Percentiles rank a stretch among this genome's conserved stretches.
Conservation (phyloP, 352 stramenopile genomes). For the Peronospora belbahrii region DNA sequence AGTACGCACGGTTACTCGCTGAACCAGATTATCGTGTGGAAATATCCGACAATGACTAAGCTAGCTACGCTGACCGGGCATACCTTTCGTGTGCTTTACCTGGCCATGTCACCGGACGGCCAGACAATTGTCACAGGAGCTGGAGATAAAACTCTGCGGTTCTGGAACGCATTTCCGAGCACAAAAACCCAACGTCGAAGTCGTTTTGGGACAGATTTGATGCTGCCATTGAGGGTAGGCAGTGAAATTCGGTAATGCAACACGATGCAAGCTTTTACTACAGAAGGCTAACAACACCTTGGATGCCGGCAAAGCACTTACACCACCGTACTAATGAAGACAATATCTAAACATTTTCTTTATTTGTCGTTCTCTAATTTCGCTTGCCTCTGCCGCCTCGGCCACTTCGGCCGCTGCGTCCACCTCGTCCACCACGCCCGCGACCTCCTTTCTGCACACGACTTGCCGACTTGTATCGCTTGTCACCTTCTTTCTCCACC, state of each 20-base stretch:
- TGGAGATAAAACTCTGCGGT: constrained; percentile 95
- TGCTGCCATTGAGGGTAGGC: constrained; percentile 47
- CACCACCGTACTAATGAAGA: constrained; percentile 8
- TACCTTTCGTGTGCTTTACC: constrained; percentile 93
- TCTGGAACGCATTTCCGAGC: constrained; percentile 96
- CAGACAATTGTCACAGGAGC: constrained; percentile 96
- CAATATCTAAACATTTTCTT: constrained; percentile 29
- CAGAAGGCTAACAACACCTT: constrained; percentile 5
- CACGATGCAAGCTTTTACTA: background rate
- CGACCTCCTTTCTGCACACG: constrained; percentile 41
- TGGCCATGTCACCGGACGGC: constrained; percentile 94
- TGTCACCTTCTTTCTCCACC: constrained; percentile 34
- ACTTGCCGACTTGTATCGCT: constrained; percentile 75
- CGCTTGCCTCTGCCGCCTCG: constrained; percentile 20
- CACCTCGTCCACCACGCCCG: constrained; percentile 20
- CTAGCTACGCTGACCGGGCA: constrained; percentile 94
- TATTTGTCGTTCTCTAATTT: background rate
- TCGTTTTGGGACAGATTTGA: constrained; percentile 43
- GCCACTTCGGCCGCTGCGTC: constrained; percentile 16
- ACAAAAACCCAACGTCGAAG: constrained; percentile 42
- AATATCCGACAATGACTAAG: constrained; percentile 95
- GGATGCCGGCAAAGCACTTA: constrained; percentile 1
- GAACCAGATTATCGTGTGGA: constrained; percentile 97
- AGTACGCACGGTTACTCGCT: constrained; percentile 98
- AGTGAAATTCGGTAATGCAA: constrained; percentile 52